A percentile compares a stretch with the other conserved stretches of the same genome.
Conservation (phyloP, 768 basidiomycete genomes). For the Naganishia randhawae region DNA sequence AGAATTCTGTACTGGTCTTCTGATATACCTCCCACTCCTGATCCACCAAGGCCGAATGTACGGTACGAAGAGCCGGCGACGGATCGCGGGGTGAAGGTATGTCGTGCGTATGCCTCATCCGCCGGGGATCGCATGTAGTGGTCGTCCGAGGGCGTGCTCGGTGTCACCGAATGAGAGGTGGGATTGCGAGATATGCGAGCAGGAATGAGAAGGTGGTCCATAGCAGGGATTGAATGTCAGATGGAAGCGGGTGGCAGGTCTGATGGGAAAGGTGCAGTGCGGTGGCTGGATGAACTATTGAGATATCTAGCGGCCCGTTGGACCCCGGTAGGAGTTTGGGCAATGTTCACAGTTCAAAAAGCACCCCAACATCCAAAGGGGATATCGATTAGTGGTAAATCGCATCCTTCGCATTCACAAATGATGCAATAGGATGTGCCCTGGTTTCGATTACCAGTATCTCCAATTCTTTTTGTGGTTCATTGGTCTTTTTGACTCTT, state of each 20-base stretch:
- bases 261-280: not conserved
- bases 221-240: not conserved
- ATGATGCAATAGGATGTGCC: conserved; percentile 16
- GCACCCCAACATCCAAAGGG: not conserved
- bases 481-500: not conserved
- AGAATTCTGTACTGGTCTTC: conserved; percentile 25
- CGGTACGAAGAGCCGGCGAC: not conserved
- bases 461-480: conserved; percentile 14
- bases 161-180: not conserved
- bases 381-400: conserved; percentile 24
- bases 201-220: not conserved
- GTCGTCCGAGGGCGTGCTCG: not conserved
- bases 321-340: no score
- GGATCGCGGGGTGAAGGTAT: not conserved
- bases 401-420: conserved; percentile 17
- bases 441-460: conserved; percentile 24
- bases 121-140: not conserved
- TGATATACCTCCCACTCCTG: not conserved
- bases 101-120: not conserved
- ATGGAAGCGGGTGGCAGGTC: not conserved
- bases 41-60: not conserved
- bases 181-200: not conserved
- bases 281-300: no score
- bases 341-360: no score
- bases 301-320: no score